phyloP scores from a whole-genome alignment of 2,329 filamentous ascomycete genomes.

The Colletotrichum sp. region DNA sequence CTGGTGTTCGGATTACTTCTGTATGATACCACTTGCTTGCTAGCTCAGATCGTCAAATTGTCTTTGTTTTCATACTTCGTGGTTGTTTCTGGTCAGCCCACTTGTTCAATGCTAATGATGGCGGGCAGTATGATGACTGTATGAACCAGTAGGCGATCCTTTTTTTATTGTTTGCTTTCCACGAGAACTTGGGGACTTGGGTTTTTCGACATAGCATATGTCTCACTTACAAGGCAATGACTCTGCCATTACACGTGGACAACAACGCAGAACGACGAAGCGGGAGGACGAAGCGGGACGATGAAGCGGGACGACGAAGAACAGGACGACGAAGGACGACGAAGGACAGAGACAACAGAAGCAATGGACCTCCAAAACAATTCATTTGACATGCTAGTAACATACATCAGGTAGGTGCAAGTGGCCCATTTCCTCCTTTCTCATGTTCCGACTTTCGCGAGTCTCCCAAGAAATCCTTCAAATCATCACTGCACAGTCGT shows the following conservation, averaged over 20 bases:
- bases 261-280: too few relatives aligned
- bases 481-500: background rate
- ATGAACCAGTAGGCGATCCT: background rate
- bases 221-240: background rate
- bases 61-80: background rate
- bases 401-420: slow-evolving; percentile 12
- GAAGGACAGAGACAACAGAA: background rate
- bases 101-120: background rate
- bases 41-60: background rate
- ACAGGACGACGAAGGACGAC: background rate
- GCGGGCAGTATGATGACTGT: background rate
- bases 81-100: background rate
- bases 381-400: slow-evolving; percentile 17
- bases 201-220: rapidly evolving
- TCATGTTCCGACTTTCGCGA: background rate
- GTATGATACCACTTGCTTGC: background rate
- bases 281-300: background rate
- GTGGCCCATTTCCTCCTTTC: slow-evolving; percentile 13
- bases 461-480: slow-evolving; percentile 18
- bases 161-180: background rate
- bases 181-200: background rate
- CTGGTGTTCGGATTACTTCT: background rate
- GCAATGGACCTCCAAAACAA: slow-evolving; percentile 13
- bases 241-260: background rate
- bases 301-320: background rate